These are phyloP conservation scores for Xerocomus cyaneibrunnescens DNA, from an alignment of 1,284 basidiomycete genomes.

Conservation along the genomic window DNA sequence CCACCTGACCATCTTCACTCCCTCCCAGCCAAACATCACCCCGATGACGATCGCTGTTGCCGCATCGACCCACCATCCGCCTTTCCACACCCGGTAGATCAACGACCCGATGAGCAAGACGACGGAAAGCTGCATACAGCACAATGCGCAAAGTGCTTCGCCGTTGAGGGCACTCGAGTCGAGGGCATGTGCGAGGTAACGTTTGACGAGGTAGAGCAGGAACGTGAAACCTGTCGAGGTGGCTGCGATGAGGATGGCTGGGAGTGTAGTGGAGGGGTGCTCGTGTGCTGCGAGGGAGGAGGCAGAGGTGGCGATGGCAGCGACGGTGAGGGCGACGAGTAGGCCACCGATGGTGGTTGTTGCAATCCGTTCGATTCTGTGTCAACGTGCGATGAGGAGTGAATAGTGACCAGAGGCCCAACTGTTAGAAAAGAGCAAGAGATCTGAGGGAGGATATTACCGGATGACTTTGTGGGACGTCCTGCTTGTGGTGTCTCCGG, in stretches of 20 bases:
- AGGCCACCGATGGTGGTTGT: conserved; percentile 40
- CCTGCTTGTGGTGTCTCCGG: conserved; percentile 16
- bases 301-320: conserved; percentile 40
- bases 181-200: conserved; percentile 43
- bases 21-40: conserved; percentile 44
- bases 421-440: not conserved
- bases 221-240: conserved; percentile 41
- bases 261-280: conserved; percentile 39
- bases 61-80: conserved; percentile 50
- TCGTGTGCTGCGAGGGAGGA: conserved; percentile 30
- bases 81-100: conserved; percentile 39
- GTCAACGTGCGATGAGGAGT: conserved; percentile 22
- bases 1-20: conserved; percentile 42
- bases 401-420: not conserved
- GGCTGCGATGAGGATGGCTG: conserved; percentile 37
- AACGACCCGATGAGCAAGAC: conserved; percentile 38
- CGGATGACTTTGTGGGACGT: conserved; percentile 12
- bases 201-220: conserved; percentile 45
- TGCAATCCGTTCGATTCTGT: conserved; percentile 37
- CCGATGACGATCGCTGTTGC: conserved; percentile 42
- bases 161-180: conserved; percentile 45
- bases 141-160: conserved; percentile 41
- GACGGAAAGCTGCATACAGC: conserved; percentile 37
- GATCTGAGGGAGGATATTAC: conserved; percentile 1
- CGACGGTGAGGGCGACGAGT: conserved; percentile 39